Conservation (phyloP, 768 basidiomycete genomes). For the Boletus insuetus region DNA sequence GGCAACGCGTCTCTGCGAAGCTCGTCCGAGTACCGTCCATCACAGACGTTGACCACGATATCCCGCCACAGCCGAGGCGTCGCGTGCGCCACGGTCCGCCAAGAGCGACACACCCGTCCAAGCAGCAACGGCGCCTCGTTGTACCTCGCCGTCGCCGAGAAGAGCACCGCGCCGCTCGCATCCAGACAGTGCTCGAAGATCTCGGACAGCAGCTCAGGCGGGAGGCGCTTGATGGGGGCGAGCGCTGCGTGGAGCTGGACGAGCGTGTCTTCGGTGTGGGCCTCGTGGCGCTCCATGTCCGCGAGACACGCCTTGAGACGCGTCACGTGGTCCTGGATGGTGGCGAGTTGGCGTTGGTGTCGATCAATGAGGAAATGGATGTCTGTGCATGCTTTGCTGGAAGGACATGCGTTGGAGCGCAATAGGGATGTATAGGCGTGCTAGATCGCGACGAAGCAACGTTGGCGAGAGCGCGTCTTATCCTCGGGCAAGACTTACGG, state of each 20-base stretch:
- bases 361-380: constrained; percentile 16
- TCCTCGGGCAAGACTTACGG: constrained; percentile 10
- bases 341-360: constrained; percentile 15
- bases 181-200: constrained; percentile 26
- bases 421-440: constrained; percentile 5
- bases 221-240: constrained; percentile 25
- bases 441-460: constrained; percentile 1
- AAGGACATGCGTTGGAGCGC: constrained; percentile 18
- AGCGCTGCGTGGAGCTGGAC: constrained; percentile 14
- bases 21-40: constrained; percentile 18
- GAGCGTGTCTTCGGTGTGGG: constrained; percentile 4
- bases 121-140: constrained; percentile 26
- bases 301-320: constrained; percentile 7
- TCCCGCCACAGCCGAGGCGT: constrained; percentile 30
- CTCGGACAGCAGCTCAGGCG: constrained; percentile 25
- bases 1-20: constrained; percentile 21
- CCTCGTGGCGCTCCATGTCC: constrained; percentile 11
- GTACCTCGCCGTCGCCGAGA: neutral
- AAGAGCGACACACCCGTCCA: constrained; percentile 28
- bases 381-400: neutral
- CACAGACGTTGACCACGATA: constrained; percentile 19
- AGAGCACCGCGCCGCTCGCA: neutral
- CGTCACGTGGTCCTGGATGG: constrained; percentile 8
- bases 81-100: constrained; percentile 23
- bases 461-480: neutral